Percentiles rank a stretch among this genome's conserved stretches.
Evolutionary conservation across 2,329 filamentous ascomycete species (phyloP).

Genomic region (Exophiala calicioides): DNA sequence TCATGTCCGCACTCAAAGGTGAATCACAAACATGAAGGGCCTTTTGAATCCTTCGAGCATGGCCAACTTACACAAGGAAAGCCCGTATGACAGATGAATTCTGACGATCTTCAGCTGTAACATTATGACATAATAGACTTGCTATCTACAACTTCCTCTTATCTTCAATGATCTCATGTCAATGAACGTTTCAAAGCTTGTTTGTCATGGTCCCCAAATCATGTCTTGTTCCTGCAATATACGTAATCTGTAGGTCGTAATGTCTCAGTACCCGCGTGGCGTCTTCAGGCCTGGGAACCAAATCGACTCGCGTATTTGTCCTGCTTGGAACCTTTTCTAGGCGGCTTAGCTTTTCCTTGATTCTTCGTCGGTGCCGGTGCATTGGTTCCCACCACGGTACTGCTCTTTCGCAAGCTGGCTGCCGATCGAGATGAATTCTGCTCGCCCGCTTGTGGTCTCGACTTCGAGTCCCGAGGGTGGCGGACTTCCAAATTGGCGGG

Average conservation of each 20-base stretch:
- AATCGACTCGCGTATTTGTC: slow-evolving; percentile 18
- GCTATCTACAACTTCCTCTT: too few relatives aligned
- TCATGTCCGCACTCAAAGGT: too few relatives aligned
- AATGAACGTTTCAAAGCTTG: too few relatives aligned
- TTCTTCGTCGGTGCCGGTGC: slow-evolving; percentile 22
- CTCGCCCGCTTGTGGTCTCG: slow-evolving; percentile 1
- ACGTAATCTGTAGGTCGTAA: background rate
- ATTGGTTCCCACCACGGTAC: slow-evolving; percentile 20
- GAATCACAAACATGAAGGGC: too few relatives aligned
- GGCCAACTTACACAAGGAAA: too few relatives aligned
- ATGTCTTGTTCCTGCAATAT: background rate
- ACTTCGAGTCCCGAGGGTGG: background rate
- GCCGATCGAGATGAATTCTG: slow-evolving; percentile 6
- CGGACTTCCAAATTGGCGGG: slow-evolving; percentile 18
- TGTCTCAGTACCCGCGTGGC: background rate
- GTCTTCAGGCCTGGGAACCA: slow-evolving; percentile 1
- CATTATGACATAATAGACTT: too few relatives aligned
- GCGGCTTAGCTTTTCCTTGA: slow-evolving; percentile 9
- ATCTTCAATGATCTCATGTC: too few relatives aligned
- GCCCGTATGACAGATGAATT: too few relatives aligned
- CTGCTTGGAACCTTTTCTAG: slow-evolving; percentile 19
- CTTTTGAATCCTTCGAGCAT: too few relatives aligned
- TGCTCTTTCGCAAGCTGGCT: slow-evolving; percentile 8
- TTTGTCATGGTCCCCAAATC: background rate
- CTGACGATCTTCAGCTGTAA: too few relatives aligned